Evolutionary conservation across 1,139 yeast species (phyloP), one percentile per base, ranked within the genome.

Genomic region (Kodamaea sp.): DNA sequence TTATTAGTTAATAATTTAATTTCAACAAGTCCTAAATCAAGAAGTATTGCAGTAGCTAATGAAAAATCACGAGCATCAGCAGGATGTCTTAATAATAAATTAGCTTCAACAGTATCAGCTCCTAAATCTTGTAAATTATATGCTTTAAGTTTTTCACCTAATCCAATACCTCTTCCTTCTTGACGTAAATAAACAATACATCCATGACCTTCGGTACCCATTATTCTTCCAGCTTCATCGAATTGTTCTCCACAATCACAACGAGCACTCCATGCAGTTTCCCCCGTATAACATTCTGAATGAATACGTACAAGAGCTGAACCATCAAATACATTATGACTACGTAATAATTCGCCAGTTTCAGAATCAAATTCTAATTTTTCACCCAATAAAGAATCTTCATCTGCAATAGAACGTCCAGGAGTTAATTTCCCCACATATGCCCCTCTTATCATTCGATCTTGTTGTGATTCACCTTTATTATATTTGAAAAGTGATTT

Each of bases 211-310:
- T 72, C 73, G 39, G 75, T 68, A 5, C 96, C 95, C 90, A 94
- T 92, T 33, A 86, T 65, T 46, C 95, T 75, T 7, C 97, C 98
- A 1, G 98, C 97, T 62, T 94, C 97, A 62, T 92, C 97, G 52
- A 94, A 86, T 67, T 94, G 98, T 62, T 94, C 98, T 9, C 98
- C 99, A 64, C 99, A 94, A 63, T 94, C 98, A 62, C 98, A 94
- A 39, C 99, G 76, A 2, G 98, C 97, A 43, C 94, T 81, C 97
- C 98, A 94, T 8, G 97, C 97, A 1, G 97, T 92, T 60, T 94
- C 99, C 6, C 98, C 98, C 0, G 99, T 94, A 65, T 92, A 94
- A 62, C 98, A 94, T 59, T 94, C 99, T 5, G 96, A 86, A 58
- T 94, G 99, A 49, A 94, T 89, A 46, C 98, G 75, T 9, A 69